phyloP scores from a whole-genome alignment of 2,329 filamentous ascomycete genomes.

The Pseudofabraea citricarpa region DNA sequence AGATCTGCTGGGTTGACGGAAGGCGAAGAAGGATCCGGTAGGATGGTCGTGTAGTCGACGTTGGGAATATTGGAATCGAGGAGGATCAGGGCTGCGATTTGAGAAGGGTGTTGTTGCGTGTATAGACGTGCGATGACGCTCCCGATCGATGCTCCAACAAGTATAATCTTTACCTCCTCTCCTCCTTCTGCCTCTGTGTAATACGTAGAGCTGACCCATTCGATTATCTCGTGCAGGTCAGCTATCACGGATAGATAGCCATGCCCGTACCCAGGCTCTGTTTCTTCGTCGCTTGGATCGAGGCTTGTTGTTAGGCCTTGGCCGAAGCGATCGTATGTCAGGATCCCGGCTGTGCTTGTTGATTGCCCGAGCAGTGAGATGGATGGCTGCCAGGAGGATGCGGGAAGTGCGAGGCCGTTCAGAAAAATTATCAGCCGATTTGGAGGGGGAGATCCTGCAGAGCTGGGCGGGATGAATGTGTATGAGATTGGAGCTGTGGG shows the following conservation, averaged over 20 bases:
- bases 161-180: slow-evolving; percentile 17
- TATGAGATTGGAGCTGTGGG: slow-evolving; percentile 25
- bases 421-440: slow-evolving; percentile 25
- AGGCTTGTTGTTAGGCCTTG: slow-evolving; percentile 20
- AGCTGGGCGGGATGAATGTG: slow-evolving; percentile 21
- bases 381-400: slow-evolving; percentile 21
- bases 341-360: slow-evolving; percentile 19
- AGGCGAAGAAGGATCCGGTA: slow-evolving; percentile 23
- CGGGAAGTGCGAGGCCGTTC: slow-evolving; percentile 26
- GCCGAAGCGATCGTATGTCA: slow-evolving; percentile 29
- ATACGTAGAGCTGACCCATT: slow-evolving; percentile 12
- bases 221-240: slow-evolving; percentile 26
- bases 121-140: slow-evolving; percentile 27
- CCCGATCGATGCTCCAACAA: slow-evolving; percentile 28
- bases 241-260: slow-evolving; percentile 21
- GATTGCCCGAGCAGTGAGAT: slow-evolving; percentile 20
- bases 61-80: slow-evolving; percentile 30
- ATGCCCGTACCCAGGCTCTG: slow-evolving; percentile 21
- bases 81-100: slow-evolving; percentile 24
- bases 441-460: neutral
- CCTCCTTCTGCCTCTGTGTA: slow-evolving; percentile 1
- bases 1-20: slow-evolving; percentile 18
- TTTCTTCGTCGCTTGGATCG: slow-evolving; percentile 19
- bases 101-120: slow-evolving; percentile 20
- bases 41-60: slow-evolving; percentile 23